Evolutionary conservation across 805 yeast genomes (phyloP).

Genomic region (Metschnikowia aberdeeniae): DNA sequence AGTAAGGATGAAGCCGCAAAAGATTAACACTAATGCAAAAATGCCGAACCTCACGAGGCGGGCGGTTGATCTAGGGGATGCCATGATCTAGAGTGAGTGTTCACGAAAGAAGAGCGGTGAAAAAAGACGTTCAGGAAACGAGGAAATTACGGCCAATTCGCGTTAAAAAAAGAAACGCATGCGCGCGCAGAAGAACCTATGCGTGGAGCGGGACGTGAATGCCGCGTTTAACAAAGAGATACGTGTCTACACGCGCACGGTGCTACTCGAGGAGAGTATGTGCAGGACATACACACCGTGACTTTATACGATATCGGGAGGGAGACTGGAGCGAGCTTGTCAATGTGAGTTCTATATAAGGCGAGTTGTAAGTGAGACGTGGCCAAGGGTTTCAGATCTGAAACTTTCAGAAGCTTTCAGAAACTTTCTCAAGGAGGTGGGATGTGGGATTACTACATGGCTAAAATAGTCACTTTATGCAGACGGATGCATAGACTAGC

Average conservation of each 20-base stretch:
- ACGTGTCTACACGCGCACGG: neutral
- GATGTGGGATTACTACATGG: too few species aligned
- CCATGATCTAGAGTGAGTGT: constrained; percentile 10
- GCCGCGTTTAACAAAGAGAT: too few species aligned
- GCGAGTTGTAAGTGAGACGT: too few species aligned
- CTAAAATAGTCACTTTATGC: too few species aligned
- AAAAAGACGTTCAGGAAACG: neutral
- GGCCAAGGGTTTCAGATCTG: too few species aligned
- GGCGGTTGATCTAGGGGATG: constrained; percentile 42
- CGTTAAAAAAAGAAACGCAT: neutral
- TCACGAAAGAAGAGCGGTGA: neutral
- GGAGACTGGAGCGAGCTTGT: too few species aligned
- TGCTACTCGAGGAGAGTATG: too few species aligned
- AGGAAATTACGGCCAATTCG: neutral
- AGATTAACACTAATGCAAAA: constrained; percentile 42
- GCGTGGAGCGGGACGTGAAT: constrained; percentile 1
- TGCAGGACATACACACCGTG: neutral
- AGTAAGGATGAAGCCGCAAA: constrained; percentile 46
- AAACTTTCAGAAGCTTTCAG: too few species aligned
- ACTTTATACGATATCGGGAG: neutral
- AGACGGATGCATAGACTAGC: too few species aligned
- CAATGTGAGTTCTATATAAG: too few species aligned
- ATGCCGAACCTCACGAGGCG: constrained; percentile 46
- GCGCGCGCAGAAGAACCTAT: neutral
- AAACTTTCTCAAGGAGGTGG: too few species aligned